Conservation (phyloP, 352 stramenopile species). For the Globisporangium nagaii region DNA sequence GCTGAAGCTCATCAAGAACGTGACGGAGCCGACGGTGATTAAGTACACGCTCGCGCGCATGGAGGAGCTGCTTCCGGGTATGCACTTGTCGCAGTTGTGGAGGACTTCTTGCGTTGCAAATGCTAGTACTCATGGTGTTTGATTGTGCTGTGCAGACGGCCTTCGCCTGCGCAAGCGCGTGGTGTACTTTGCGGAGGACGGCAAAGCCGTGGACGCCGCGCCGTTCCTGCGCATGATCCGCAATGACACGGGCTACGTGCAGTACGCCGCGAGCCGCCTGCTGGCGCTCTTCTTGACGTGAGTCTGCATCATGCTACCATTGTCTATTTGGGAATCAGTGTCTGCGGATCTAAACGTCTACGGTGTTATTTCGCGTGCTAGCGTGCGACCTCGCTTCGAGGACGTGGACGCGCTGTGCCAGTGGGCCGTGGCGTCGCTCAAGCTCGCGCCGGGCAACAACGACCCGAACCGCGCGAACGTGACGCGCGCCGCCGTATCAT, state of each 20-base stretch:
- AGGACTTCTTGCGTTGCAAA: too few species aligned
- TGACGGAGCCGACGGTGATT: slow-evolving; percentile 82
- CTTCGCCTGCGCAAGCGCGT: slow-evolving; percentile 75
- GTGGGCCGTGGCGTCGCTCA: slow-evolving; percentile 71
- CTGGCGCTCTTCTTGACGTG: slow-evolving; percentile 84
- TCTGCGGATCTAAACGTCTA: too few species aligned
- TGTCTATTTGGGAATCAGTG: too few species aligned
- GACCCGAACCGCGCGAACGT: slow-evolving; percentile 70
- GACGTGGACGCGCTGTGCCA: slow-evolving; percentile 76
- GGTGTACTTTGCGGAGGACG: slow-evolving; percentile 72
- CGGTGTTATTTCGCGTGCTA: slow-evolving; percentile 14
- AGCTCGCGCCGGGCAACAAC: slow-evolving; percentile 50
- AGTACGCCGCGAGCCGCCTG: slow-evolving; percentile 75
- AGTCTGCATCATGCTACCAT: too few species aligned
- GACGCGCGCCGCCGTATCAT: slow-evolving; percentile 83
- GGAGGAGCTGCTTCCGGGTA: slow-evolving; percentile 75
- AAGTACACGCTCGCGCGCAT: slow-evolving; percentile 85
- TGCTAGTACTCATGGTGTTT: too few species aligned
- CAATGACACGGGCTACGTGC: slow-evolving; percentile 81
- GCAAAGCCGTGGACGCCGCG: slow-evolving; percentile 64
- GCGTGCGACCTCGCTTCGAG: slow-evolving; percentile 71
- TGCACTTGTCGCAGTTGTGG: too few species aligned
- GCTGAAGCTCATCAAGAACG: slow-evolving; percentile 85
- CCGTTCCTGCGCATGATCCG: slow-evolving; percentile 81
- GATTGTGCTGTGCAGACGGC: slow-evolving; percentile 31